Conservation (phyloP, 148 eudicot species). For the Silene latifolia region DNA sequence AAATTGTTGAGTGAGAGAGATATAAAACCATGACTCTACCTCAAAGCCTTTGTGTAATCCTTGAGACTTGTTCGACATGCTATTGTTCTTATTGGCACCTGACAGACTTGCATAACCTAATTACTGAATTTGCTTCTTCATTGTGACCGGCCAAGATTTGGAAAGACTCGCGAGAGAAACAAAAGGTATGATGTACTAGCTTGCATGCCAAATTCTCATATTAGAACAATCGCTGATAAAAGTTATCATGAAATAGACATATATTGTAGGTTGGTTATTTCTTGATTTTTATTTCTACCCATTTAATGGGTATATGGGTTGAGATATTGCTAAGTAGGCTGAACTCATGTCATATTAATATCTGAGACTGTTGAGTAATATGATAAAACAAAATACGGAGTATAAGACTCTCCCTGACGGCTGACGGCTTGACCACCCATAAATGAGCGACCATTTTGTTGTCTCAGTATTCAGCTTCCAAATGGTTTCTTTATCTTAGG, state of each 20-base stretch:
- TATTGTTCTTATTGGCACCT: not conserved
- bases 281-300: not conserved
- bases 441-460: not conserved
- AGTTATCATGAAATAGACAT: not conserved
- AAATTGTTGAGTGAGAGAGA: too few species aligned
- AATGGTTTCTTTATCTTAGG: slow-evolving; percentile 38
- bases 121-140: slow-evolving; percentile 11
- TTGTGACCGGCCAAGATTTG: slow-evolving; percentile 66
- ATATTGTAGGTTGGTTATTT: not conserved
- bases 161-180: slow-evolving; percentile 80
- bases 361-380: too few species aligned
- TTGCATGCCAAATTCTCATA: not conserved
- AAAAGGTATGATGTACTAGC: slow-evolving; percentile 53
- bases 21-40: too few species aligned
- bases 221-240: too few species aligned
- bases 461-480: slow-evolving; percentile 3
- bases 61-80: not conserved
- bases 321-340: not conserved
- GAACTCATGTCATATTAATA: not conserved
- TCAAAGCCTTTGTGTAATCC: not conserved
- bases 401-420: not conserved
- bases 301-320: not conserved
- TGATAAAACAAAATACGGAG: too few species aligned
- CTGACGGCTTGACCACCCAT: not conserved
- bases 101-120: not conserved